These are phyloP conservation scores for Nitzschia sp. DNA, from an alignment of 108 stramenopile species.

Conservation along the genomic window DNA sequence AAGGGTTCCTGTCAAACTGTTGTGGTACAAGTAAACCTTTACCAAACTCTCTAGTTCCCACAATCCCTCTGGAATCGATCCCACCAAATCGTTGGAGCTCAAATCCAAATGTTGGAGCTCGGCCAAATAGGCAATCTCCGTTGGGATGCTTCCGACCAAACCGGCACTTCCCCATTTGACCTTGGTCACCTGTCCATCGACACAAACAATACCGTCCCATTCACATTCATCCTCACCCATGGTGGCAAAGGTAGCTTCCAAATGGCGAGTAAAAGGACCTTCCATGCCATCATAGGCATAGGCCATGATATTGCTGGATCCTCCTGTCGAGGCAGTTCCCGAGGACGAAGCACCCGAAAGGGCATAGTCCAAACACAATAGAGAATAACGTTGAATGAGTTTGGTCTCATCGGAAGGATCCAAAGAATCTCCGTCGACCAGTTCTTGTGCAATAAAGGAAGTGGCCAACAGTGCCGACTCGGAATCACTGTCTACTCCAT, in stretches of 20 bases:
- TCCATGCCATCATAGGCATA: background rate
- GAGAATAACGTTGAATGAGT: slow-evolving; percentile 28
- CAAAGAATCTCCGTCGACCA: background rate
- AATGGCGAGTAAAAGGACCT: background rate
- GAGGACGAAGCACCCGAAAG: slow-evolving; percentile 1
- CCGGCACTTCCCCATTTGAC: slow-evolving; percentile 36
- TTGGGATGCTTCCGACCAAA: slow-evolving; percentile 36
- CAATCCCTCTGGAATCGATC: slow-evolving; percentile 28
- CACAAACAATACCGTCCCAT: slow-evolving; percentile 60
- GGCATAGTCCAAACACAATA: slow-evolving; percentile 24
- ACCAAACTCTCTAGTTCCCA: slow-evolving; percentile 8
- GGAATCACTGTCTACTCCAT: too few species aligned
- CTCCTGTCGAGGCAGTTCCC: background rate
- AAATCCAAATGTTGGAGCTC: slow-evolving; percentile 22
- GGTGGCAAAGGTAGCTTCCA: background rate
- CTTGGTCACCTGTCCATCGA: slow-evolving; percentile 37
- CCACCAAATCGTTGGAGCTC: slow-evolving; percentile 9
- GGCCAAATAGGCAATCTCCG: slow-evolving; percentile 5
- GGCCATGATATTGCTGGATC: background rate
- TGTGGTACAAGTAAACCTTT: slow-evolving; percentile 23
- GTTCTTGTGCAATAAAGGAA: background rate
- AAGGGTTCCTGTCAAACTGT: slow-evolving; percentile 30
- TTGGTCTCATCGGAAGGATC: background rate
- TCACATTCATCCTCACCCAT: slow-evolving; percentile 36
- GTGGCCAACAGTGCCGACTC: too few species aligned